These are phyloP conservation scores for Rhizoclosmatium globosum DNA, from an alignment of 192 early-diverging fungal genomes.

Conservation along the genomic window DNA sequence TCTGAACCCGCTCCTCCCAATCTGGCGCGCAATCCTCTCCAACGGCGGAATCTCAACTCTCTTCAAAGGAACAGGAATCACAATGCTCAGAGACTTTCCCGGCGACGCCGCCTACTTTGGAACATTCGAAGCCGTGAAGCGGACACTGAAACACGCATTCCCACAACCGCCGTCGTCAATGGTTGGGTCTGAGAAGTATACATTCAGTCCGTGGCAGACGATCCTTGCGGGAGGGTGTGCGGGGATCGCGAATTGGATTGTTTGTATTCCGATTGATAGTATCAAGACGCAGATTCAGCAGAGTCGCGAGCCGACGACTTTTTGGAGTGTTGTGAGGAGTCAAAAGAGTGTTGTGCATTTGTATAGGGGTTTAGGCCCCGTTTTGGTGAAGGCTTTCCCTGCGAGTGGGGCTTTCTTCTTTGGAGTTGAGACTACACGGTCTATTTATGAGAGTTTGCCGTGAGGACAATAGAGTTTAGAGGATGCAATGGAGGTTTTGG, in stretches of 20 bases:
- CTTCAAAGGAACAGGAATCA: constrained; percentile 90
- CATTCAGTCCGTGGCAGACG: constrained; percentile 75
- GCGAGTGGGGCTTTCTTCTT: constrained; percentile 80
- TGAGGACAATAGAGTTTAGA: too few species aligned
- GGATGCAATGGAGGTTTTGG: too few species aligned
- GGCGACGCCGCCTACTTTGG: constrained; percentile 92
- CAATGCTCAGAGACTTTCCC: constrained; percentile 87
- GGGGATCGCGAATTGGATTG: constrained; percentile 75
- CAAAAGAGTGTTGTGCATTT: constrained; percentile 72
- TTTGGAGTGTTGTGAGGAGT: constrained; percentile 47
- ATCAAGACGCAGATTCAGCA: constrained; percentile 83
- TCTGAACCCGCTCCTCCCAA: constrained; percentile 17
- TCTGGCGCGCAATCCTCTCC: constrained; percentile 51
- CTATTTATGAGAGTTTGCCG: not conserved
- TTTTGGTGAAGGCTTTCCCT: constrained; percentile 75
- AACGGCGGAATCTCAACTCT: constrained; percentile 83
- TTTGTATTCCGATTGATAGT: constrained; percentile 83
- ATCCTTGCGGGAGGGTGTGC: constrained; percentile 84
- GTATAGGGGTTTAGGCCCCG: constrained; percentile 87
- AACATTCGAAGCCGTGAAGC: constrained; percentile 84
- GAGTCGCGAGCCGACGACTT: constrained; percentile 56
- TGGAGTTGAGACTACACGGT: constrained; percentile 61
- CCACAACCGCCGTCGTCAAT: not conserved
- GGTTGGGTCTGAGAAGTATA: constrained; percentile 56
- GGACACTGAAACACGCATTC: constrained; percentile 30